Percentiles rank a stretch among this genome's conserved stretches.
Evolutionary conservation across 805 yeast species (phyloP).

Genomic region (Yarrowia sp.): DNA sequence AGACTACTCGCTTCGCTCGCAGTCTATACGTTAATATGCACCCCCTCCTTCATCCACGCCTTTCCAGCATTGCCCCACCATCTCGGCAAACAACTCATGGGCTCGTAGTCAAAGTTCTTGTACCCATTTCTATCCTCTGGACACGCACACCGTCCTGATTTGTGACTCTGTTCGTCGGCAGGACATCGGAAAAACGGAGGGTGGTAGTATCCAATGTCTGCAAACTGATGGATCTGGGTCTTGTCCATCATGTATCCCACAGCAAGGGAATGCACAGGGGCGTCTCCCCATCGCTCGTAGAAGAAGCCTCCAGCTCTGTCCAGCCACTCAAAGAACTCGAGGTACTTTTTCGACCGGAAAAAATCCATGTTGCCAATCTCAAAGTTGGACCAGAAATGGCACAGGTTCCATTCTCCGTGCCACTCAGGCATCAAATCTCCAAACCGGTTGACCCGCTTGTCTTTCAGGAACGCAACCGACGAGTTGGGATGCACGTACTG

Average conservation of each 20-base stretch:
- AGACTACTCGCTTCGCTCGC: neutral
- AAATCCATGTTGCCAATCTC: conserved; percentile 79
- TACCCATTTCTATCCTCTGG: conserved; percentile 45
- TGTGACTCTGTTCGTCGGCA: conserved; percentile 49
- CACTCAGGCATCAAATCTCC: conserved; percentile 55
- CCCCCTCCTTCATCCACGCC: conserved; percentile 30
- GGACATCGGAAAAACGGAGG: conserved; percentile 62
- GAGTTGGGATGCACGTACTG: conserved; percentile 69
- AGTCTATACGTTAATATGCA: conserved; percentile 22
- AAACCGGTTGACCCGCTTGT: conserved; percentile 55
- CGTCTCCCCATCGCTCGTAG: conserved; percentile 96
- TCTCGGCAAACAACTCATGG: conserved; percentile 50
- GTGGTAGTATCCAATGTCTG: conserved; percentile 83
- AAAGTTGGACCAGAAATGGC: conserved; percentile 89
- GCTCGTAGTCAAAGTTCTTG: conserved; percentile 49
- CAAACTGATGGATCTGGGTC: conserved; percentile 74
- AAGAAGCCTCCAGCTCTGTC: conserved; percentile 82
- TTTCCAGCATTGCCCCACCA: conserved; percentile 52
- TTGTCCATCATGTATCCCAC: conserved; percentile 64
- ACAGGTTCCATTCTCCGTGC: conserved; percentile 72
- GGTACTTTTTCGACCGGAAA: conserved; percentile 75
- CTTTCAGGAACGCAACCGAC: conserved; percentile 63
- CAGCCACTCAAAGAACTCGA: conserved; percentile 68
- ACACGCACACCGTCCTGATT: conserved; percentile 51
- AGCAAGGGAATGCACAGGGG: conserved; percentile 84